Percentiles rank a stretch among this genome's conserved stretches.
Evolutionary conservation across 106 monocot genomes (phyloP).

Genomic region (Dendrobium huoshanense): DNA sequence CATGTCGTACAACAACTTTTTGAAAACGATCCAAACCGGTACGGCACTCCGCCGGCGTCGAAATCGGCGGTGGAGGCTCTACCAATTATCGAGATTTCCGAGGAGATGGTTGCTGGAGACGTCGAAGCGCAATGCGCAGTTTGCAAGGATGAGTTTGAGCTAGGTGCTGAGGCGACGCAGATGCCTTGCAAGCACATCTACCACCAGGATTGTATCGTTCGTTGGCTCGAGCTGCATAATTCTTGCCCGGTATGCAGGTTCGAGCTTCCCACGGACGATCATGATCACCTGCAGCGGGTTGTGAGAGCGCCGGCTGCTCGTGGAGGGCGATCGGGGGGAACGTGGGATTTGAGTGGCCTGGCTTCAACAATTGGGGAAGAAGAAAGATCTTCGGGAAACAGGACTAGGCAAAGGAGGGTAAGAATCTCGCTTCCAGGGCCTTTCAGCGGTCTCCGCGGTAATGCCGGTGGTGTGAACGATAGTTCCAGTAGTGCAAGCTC

Average conservation of each 20-base stretch:
- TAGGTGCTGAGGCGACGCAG: constrained; percentile 61
- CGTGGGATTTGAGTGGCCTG: constrained; percentile 5
- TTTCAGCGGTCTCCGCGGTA: constrained; percentile 26
- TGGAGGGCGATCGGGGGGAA: neutral
- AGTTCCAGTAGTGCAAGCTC: constrained; percentile 9
- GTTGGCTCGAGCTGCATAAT: constrained; percentile 90
- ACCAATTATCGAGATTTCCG: constrained; percentile 40
- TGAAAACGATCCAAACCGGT: constrained; percentile 87
- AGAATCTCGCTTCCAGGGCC: constrained; percentile 73
- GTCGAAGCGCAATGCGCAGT: constrained; percentile 75
- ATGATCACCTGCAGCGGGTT: constrained; percentile 47
- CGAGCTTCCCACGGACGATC: constrained; percentile 80
- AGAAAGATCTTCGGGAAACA: constrained; percentile 4
- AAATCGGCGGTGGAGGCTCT: constrained; percentile 50
- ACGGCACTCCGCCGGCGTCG: constrained; percentile 82
- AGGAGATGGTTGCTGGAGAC: constrained; percentile 24
- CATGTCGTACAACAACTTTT: constrained; percentile 77
- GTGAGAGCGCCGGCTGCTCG: neutral
- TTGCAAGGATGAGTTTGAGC: constrained; percentile 74
- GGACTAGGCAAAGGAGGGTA: constrained; percentile 48
- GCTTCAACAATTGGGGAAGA: neutral
- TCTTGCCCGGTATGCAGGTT: constrained; percentile 83
- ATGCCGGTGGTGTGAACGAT: constrained; percentile 7
- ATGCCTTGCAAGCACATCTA: constrained; percentile 92
- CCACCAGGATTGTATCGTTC: constrained; percentile 80